Conservation (phyloP, 768 basidiomycete genomes). For the Tephrocybe rancida region DNA sequence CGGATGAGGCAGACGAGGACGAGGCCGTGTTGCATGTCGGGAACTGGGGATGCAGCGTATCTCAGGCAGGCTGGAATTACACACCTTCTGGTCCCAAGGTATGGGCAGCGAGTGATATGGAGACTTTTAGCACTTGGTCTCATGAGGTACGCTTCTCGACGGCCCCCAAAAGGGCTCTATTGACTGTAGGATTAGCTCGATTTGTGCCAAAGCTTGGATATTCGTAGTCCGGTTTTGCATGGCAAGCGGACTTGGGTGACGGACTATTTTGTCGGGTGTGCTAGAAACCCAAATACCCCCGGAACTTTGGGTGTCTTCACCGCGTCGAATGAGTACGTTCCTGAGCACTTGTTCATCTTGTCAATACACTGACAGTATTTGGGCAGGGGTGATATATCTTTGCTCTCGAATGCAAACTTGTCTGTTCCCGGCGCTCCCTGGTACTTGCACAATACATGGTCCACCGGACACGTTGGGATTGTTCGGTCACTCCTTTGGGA, state of each 20-base stretch:
- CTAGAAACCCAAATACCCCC: slow-evolving; percentile 29
- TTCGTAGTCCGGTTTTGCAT: slow-evolving; percentile 66
- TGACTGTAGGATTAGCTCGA: slow-evolving; percentile 51
- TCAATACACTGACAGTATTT: not conserved
- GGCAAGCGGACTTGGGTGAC: slow-evolving; percentile 70
- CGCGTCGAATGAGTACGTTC: slow-evolving; percentile 73
- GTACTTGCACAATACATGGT: slow-evolving; percentile 55
- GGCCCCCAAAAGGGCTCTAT: not conserved
- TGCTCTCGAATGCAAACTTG: slow-evolving; percentile 48
- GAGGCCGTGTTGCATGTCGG: slow-evolving; percentile 80
- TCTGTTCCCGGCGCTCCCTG: slow-evolving; percentile 42
- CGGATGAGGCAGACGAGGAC: slow-evolving; percentile 83
- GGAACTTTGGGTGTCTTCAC: slow-evolving; percentile 58
- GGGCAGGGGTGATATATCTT: slow-evolving; percentile 57
- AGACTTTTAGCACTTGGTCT: slow-evolving; percentile 88
- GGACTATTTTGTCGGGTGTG: slow-evolving; percentile 70
- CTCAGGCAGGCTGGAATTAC: slow-evolving; percentile 72
- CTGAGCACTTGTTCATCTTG: not conserved
- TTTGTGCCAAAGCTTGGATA: slow-evolving; percentile 55
- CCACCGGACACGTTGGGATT: slow-evolving; percentile 55
- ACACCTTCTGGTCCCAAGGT: slow-evolving; percentile 39
- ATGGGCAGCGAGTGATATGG: slow-evolving; percentile 95
- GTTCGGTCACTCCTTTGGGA: slow-evolving; percentile 62
- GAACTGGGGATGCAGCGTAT: slow-evolving; percentile 85
- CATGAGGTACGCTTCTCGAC: slow-evolving; percentile 50